phyloP scores from a whole-genome alignment of 1,284 basidiomycete species.

The Ceratobasidium sp. region DNA sequence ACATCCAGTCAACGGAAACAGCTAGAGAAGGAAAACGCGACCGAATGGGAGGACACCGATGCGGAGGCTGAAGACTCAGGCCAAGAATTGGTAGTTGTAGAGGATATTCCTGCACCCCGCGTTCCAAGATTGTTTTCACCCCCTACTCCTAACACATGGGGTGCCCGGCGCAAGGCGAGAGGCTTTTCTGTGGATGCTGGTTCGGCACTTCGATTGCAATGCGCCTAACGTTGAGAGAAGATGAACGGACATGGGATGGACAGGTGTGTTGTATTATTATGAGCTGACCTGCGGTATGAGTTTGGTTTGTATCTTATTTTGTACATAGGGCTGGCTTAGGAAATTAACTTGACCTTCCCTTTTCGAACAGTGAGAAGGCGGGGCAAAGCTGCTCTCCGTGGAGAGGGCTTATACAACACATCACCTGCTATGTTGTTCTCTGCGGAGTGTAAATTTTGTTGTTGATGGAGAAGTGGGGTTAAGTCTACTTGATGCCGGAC shows the following conservation, averaged over 20 bases:
- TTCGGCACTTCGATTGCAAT: constrained; percentile 11
- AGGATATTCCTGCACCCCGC: constrained; percentile 13
- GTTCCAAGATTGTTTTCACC: constrained; percentile 23
- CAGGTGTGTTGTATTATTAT: constrained; percentile 33
- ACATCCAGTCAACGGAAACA: not conserved
- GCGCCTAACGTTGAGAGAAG: not conserved
- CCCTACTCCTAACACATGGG: constrained; percentile 11
- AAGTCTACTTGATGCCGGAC: no score
- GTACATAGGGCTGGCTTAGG: not conserved
- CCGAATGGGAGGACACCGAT: constrained; percentile 41
- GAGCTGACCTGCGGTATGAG: not conserved
- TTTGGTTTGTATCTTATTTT: constrained; percentile 24
- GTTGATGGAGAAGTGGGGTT: no score
- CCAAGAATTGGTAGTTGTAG: constrained; percentile 14
- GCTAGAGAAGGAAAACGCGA: constrained; percentile 3
- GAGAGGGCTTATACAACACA: no score
- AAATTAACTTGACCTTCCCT: not conserved
- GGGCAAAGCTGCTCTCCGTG: no score
- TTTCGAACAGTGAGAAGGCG: not conserved
- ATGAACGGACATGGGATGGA: not conserved
- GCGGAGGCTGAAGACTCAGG: constrained; percentile 3
- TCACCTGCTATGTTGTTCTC: no score
- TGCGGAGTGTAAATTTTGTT: no score
- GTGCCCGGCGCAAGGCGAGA: constrained; percentile 8
- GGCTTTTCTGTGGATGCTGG: constrained; percentile 25